phyloP scores from a whole-genome alignment of 192 early-diverging fungal species.

The Podila verticillata region DNA sequence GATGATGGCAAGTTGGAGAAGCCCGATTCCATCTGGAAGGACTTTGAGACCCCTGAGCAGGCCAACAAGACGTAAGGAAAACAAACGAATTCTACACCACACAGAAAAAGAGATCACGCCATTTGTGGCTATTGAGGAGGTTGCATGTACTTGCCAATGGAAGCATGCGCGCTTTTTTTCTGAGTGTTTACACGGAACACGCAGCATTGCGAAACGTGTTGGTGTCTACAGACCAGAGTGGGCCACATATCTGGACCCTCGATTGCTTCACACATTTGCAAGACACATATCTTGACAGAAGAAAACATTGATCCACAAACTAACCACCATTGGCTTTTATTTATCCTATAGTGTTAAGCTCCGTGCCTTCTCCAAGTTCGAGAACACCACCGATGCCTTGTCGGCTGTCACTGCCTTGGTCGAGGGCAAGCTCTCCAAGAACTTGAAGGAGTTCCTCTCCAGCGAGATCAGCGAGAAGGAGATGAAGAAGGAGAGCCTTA shows the following conservation, averaged over 20 bases:
- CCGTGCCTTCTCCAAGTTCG: constrained; percentile 96
- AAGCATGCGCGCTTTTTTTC: too few relatives aligned
- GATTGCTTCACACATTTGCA: too few relatives aligned
- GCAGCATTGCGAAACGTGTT: too few relatives aligned
- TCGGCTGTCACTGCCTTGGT: constrained; percentile 93
- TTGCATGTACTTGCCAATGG: too few relatives aligned
- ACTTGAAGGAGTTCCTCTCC: constrained; percentile 93
- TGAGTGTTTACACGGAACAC: too few relatives aligned
- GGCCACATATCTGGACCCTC: too few relatives aligned
- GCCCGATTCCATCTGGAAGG: constrained; percentile 86
- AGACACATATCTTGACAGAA: too few relatives aligned
- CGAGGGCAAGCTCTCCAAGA: constrained; percentile 96
- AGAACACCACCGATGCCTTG: constrained; percentile 97
- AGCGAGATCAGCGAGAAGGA: constrained; percentile 86
- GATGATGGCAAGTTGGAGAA: constrained; percentile 90
- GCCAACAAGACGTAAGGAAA: constrained; percentile 86
- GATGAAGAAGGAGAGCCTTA: constrained; percentile 91
- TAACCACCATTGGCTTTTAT: constrained; percentile 28
- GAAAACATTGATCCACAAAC: too few relatives aligned
- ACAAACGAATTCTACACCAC: too few relatives aligned
- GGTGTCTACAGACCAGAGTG: too few relatives aligned
- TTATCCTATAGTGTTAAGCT: constrained; percentile 79
- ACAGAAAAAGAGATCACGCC: too few relatives aligned
- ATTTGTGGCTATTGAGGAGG: too few relatives aligned
- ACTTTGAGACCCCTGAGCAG: constrained; percentile 87